These are phyloP conservation scores for Globisporangium carolinianum DNA, from an alignment of 352 stramenopile species.

Conservation along the genomic window DNA sequence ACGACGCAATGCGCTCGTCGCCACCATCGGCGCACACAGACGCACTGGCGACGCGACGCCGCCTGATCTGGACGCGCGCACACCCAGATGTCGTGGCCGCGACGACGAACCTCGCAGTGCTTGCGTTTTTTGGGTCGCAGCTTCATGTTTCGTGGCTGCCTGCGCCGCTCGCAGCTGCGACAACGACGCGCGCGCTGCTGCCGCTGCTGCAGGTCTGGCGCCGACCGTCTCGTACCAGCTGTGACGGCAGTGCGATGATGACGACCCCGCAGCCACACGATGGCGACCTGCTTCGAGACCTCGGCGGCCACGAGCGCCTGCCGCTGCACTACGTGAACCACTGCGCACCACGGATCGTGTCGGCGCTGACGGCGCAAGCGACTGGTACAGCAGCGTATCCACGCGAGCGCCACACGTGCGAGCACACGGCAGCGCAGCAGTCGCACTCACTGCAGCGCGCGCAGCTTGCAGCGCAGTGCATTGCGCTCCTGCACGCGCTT, in stretches of 20 bases:
- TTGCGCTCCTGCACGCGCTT: background rate
- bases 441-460: background rate
- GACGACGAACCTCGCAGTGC: slow-evolving; percentile 4
- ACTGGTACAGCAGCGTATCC: background rate
- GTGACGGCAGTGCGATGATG: background rate
- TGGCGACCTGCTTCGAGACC: too few species aligned
- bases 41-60: too few species aligned
- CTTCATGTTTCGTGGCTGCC: slow-evolving; percentile 5
- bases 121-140: slow-evolving; percentile 6
- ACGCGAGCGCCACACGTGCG: background rate
- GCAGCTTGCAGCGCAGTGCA: background rate
- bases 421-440: background rate
- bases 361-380: background rate
- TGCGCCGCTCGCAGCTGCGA: background rate
- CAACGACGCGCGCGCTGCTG: slow-evolving; percentile 1
- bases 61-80: too few species aligned
- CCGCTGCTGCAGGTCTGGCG: slow-evolving; percentile 10
- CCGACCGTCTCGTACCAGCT: background rate
- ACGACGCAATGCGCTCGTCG: background rate
- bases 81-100: background rate
- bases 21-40: too few species aligned
- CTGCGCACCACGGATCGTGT: too few species aligned
- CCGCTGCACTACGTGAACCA: too few species aligned
- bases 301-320: background rate
- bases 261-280: too few species aligned